These are phyloP conservation scores for Earliella scabrosa DNA, from an alignment of 1,284 basidiomycete genomes.

Conservation along the genomic window DNA sequence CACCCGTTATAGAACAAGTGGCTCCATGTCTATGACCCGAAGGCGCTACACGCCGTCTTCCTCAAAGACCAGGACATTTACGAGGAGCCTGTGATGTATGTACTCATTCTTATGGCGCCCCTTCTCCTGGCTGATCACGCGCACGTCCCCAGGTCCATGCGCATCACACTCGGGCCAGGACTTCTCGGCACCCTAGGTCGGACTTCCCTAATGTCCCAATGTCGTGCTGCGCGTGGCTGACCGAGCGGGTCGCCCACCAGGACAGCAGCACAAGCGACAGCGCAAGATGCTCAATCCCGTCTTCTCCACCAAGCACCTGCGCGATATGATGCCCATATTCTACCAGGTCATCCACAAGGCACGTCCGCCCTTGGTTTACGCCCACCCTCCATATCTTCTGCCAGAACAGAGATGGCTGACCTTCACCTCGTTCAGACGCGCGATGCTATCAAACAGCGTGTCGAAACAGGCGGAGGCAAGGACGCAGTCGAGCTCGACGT, in stretches of 20 bases:
- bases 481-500: conserved; percentile 23
- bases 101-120: no score
- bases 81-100: conserved; percentile 25
- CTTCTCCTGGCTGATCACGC: no score
- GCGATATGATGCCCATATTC: conserved; percentile 19
- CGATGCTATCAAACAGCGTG: conserved; percentile 15
- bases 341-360: conserved; percentile 21
- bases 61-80: conserved; percentile 37
- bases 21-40: conserved; percentile 30
- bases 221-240: neutral
- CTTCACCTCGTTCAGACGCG: conserved; percentile 13
- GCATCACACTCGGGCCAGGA: conserved; percentile 20
- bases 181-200: conserved; percentile 18
- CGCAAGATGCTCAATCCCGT: conserved; percentile 28
- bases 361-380: neutral
- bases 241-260: conserved; percentile 7
- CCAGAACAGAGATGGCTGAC: neutral
- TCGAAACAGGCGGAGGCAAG: neutral
- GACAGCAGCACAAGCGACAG: conserved; percentile 27
- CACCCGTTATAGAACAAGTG: neutral
- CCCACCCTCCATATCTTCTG: no score
- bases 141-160: neutral
- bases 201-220: neutral
- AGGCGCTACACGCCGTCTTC: conserved; percentile 34
- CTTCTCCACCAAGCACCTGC: conserved; percentile 25